phyloP scores from a whole-genome alignment of 352 stramenopile species.

The Globisporangium mamillatum region DNA sequence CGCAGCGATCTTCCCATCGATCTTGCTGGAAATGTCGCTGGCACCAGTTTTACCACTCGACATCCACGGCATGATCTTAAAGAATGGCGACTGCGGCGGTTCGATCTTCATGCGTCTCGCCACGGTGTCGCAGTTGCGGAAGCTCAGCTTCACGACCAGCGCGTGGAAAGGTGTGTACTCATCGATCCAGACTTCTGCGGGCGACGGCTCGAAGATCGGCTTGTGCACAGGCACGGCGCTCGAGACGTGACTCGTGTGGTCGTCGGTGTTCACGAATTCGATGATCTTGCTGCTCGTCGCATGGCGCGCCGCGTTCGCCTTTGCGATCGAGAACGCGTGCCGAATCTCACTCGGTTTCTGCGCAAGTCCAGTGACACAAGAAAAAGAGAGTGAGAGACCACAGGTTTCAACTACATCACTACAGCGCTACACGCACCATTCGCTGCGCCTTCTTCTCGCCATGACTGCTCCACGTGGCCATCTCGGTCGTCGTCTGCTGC shows the following conservation, averaged over 20 bases:
- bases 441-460: constrained; percentile 18
- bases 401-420: background rate
- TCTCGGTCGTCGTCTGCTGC: background rate
- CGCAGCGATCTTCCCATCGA: constrained; percentile 85
- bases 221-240: constrained; percentile 78
- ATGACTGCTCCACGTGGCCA: constrained; percentile 19
- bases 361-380: background rate
- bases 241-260: constrained; percentile 62
- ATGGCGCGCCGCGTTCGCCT: constrained; percentile 39
- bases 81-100: constrained; percentile 81
- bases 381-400: too few species aligned
- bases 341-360: constrained; percentile 73
- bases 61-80: constrained; percentile 53
- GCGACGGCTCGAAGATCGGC: constrained; percentile 86
- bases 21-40: constrained; percentile 3
- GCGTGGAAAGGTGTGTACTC: constrained; percentile 90
- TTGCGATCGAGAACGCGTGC: constrained; percentile 54
- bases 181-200: constrained; percentile 87
- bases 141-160: constrained; percentile 79
- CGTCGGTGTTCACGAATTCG: constrained; percentile 66
- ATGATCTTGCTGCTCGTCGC: constrained; percentile 39
- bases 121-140: constrained; percentile 92
- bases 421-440: constrained; percentile 13
- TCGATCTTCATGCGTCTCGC: constrained; percentile 89
- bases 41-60: constrained; percentile 5